phyloP scores from a whole-genome alignment of 2,329 filamentous ascomycete species.

The Fusarium sp. region DNA sequence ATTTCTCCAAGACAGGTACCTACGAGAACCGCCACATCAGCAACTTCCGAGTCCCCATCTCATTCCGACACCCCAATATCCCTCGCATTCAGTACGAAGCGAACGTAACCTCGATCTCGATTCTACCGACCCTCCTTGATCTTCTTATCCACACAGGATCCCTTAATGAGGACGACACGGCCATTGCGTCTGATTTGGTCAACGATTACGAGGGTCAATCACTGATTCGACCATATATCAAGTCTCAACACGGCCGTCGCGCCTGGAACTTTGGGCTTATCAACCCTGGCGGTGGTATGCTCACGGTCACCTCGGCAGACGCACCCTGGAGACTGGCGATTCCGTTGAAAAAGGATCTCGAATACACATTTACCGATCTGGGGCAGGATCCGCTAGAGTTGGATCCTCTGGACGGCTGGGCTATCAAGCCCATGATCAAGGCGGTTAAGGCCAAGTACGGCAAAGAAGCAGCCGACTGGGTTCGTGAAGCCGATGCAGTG shows the following conservation, averaged over 20 bases:
- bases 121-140: slow-evolving; percentile 50
- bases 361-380: slow-evolving; percentile 49
- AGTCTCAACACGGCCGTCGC: slow-evolving; percentile 37
- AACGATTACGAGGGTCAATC: slow-evolving; percentile 50
- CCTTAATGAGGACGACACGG: slow-evolving; percentile 37
- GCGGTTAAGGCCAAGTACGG: slow-evolving; percentile 39
- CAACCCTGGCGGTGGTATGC: slow-evolving; percentile 49
- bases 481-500: slow-evolving; percentile 35
- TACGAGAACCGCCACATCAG: slow-evolving; percentile 49
- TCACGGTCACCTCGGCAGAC: slow-evolving; percentile 48
- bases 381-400: slow-evolving; percentile 45
- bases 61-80: slow-evolving; percentile 48
- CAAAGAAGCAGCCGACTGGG: slow-evolving; percentile 45
- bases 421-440: slow-evolving; percentile 37
- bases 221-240: slow-evolving; percentile 44
- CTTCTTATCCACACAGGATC: slow-evolving; percentile 48
- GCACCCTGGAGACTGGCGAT: slow-evolving; percentile 48
- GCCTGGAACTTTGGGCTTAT: slow-evolving; percentile 51
- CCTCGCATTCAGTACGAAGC: slow-evolving; percentile 46
- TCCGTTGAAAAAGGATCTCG: slow-evolving; percentile 47
- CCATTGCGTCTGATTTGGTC: slow-evolving; percentile 43
- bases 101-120: slow-evolving; percentile 46
- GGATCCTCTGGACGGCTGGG: slow-evolving; percentile 42
- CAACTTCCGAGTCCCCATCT: slow-evolving; percentile 48
- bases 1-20: slow-evolving; percentile 46